Evolutionary conservation across 257 asterid genomes (phyloP), one percentile per base, ranked within the genome.

Genomic region (Ilex aquifolium): DNA sequence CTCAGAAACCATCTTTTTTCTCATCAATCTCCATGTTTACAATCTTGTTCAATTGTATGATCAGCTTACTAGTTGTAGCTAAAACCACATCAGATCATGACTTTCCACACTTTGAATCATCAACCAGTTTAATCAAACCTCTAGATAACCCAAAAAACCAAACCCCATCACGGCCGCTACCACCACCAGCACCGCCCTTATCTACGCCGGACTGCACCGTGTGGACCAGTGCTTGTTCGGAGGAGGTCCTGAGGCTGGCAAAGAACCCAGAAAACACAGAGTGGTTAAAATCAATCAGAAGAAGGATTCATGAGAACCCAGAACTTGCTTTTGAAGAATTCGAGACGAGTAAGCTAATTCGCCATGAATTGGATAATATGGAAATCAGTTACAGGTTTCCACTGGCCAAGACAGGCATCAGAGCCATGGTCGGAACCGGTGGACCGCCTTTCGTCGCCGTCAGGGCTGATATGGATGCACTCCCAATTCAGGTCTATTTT

Each of bases 381-480:
- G 83, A 66, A 2, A 69, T 91, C 3, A 42, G 56, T n/a, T 91
- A 83, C 72, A 72, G 71, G 59, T 86, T 74, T 63, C 95, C 97
- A 7, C 65, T 86, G 57, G 93, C 95, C 7, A 59, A 59, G 44
- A 91, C 98, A 10, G 98, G 98, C 30, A 86, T 91, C 67, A 60
- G 95, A 58, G 98, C 95, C 27, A 31, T 69, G 70, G 27, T 91
- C 32, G 98, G 98, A 5, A 84, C 88, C 51, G 96, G 96, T 0
- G 57, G 63, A 11, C 85, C 98, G 31, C 98, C 96, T 7, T 88
- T 84, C 60, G 98, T 92, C 10, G 98, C 88, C 12, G 50, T 91
- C 63, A 71, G 98, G 64, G 98, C 98, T 27, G 98, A 92, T 56
- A 92, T 91, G 98, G 98, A 92, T 74, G 98, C 98, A 5, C 80